Evolutionary conservation across 129 eudicot genomes (phyloP).

Genomic region (Lactuca saligna): DNA sequence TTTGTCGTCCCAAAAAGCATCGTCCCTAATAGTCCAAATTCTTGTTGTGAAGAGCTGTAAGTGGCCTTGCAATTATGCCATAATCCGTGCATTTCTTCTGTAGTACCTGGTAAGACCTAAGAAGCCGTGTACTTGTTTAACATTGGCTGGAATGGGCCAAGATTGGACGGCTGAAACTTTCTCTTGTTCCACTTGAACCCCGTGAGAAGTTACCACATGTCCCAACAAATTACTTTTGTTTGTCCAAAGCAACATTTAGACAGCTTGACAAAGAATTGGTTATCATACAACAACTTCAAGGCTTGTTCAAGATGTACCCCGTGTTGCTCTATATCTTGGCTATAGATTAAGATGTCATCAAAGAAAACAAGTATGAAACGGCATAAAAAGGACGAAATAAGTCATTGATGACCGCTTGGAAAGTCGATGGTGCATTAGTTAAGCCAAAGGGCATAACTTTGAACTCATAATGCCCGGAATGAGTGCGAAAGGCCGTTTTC

Average conservation of each 20-base stretch:
- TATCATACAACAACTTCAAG: neutral
- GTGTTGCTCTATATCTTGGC: neutral
- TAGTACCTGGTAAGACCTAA: too few relatives aligned
- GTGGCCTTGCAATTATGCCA: too few relatives aligned
- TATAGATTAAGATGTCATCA: constrained; percentile 5
- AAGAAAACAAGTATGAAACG: constrained; percentile 4
- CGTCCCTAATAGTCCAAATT: too few relatives aligned
- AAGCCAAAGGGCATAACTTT: neutral
- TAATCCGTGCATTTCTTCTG: too few relatives aligned
- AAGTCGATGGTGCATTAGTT: neutral
- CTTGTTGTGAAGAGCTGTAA: too few relatives aligned
- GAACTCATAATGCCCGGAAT: constrained; percentile 1
- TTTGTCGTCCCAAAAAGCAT: too few relatives aligned
- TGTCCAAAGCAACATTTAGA: constrained; percentile 8
- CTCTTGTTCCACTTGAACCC: neutral
- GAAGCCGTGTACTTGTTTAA: too few relatives aligned
- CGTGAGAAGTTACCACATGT: neutral
- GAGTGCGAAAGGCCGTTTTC: constrained; percentile 9
- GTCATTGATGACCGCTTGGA: constrained; percentile 10
- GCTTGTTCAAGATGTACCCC: too few relatives aligned
- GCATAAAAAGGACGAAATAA: neutral
- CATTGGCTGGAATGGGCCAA: neutral
- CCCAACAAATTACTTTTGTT: neutral
- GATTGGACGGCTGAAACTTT: neutral
- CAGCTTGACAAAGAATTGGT: neutral